These are phyloP conservation scores for Chlamydomonas eustigma DNA, from an alignment of 139 green algal genomes.

Conservation along the genomic window DNA sequence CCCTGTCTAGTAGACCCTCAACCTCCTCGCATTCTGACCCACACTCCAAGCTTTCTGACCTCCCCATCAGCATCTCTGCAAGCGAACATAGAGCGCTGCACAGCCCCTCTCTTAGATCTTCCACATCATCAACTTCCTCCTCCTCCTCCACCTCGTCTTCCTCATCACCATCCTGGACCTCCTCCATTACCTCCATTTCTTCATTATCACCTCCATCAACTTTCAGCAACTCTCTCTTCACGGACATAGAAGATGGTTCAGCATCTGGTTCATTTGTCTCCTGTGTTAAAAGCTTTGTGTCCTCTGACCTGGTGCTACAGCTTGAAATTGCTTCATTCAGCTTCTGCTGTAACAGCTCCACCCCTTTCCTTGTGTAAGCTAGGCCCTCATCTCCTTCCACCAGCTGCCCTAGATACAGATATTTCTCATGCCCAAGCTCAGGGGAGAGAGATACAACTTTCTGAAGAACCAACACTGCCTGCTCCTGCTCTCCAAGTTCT, in stretches of 20 bases:
- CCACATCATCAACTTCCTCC: neutral
- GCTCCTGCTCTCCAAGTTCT: conserved; percentile 13
- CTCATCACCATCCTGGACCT: conserved; percentile 13
- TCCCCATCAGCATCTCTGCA: conserved; percentile 44
- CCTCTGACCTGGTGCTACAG: too few species aligned
- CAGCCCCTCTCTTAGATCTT: conserved; percentile 32
- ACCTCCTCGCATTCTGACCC: conserved; percentile 30
- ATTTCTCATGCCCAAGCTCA: conserved; percentile 76
- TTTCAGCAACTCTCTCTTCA: too few species aligned
- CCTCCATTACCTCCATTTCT: conserved; percentile 8
- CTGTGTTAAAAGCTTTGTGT: too few species aligned
- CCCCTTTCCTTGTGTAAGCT: conserved; percentile 22
- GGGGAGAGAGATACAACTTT: conserved; percentile 50
- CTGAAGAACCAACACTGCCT: conserved; percentile 31
- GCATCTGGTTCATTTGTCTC: neutral
- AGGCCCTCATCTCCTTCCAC: conserved; percentile 24
- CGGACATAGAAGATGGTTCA: neutral
- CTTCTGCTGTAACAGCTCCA: conserved; percentile 36
- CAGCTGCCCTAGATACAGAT: conserved; percentile 86
- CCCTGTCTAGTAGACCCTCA: conserved; percentile 49
- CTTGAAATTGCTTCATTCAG: conserved; percentile 6
- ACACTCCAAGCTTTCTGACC: neutral
- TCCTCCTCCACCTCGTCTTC: conserved; percentile 18
- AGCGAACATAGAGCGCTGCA: conserved; percentile 55
- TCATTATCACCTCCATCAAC: neutral